Conservation (phyloP, 345 rosid genomes). For the Euphorbia peplus region DNA sequence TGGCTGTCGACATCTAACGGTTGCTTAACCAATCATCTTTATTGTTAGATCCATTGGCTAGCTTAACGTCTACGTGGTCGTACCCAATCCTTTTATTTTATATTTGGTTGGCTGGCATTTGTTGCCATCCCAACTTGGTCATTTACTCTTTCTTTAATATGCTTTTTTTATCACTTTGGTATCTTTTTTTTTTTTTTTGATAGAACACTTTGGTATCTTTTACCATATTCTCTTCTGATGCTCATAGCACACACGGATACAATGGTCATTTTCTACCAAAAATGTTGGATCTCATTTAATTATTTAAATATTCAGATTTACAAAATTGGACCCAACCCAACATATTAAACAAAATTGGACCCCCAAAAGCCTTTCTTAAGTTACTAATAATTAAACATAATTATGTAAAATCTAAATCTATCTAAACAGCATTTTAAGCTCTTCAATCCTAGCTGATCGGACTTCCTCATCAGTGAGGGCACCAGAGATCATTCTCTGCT, state of each 20-base stretch:
- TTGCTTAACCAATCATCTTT: too few relatives aligned
- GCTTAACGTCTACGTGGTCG: too few relatives aligned
- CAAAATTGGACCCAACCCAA: not conserved
- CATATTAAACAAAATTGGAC: too few relatives aligned
- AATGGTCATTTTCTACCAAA: not conserved
- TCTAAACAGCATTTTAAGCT: slow-evolving; percentile 65
- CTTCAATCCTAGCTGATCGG: slow-evolving; percentile 60
- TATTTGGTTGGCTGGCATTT: too few relatives aligned
- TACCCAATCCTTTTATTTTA: too few relatives aligned
- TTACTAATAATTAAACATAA: too few relatives aligned
- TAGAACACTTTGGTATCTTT: not conserved
- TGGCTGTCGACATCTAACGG: too few relatives aligned
- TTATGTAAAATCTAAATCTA: slow-evolving; percentile 10
- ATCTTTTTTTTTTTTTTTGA: too few relatives aligned
- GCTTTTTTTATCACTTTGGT: not conserved
- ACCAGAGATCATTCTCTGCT: slow-evolving; percentile 62
- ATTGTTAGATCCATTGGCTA: too few relatives aligned
- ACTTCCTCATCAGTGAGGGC: slow-evolving; percentile 66
- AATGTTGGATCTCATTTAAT: too few relatives aligned
- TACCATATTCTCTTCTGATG: not conserved
- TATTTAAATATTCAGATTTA: not conserved
- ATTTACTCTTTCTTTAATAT: not conserved
- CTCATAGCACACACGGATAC: not conserved
- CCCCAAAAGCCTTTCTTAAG: too few relatives aligned
- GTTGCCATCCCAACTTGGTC: not conserved